Evolutionary conservation across 306 rosid species (phyloP), one percentile per base, ranked within the genome.

Genomic region (Dryas alaskensis): DNA sequence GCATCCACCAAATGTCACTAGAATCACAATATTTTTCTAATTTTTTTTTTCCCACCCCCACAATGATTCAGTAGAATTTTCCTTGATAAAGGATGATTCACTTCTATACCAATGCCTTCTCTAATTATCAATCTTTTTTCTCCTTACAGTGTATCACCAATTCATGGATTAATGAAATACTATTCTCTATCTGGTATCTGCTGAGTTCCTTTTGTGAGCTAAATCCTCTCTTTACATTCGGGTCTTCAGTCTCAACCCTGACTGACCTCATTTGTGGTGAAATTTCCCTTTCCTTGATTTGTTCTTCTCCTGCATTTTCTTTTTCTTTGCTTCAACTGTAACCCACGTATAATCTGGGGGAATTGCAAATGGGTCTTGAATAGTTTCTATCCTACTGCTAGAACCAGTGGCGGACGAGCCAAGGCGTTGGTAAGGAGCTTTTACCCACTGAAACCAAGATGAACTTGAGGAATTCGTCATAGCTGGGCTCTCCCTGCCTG

Each of bases 401-500:
- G 96, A 91, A 75, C 87, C 75, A 58, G 85, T 19, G 0, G 88
- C 37, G 0, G 87, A 90, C 16, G 90, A 70, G 76, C 87, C 79
- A 9, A 97, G 74, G 10, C 96, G 89, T 55, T 82, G 86, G 81
- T 88, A 95, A 12, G 99, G 98, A 51, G 92, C 96, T 77, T 87
- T 90, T 53, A 92, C 92, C 99, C 99, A 95, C 86, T 92, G 98
- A 86, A 92, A 92, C 99, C 98, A 95, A 72, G 99, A 93, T 0
- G 97, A 87, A 65, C 89, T 77, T 0, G 92, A 77, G 53, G 78
- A 69, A 12, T 80, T 62, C 22, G 83, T 46, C 14, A 22, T 65
- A 2, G 83, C 61, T 4, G 96, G 98, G 82, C 97, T 94, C 81
- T 88, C 92, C 75, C 73, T 85, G 75, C 83, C 88, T 37, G 84